These are phyloP conservation scores for Dioscorea zingiberensis DNA, from an alignment of 106 monocot genomes.

Conservation along the genomic window DNA sequence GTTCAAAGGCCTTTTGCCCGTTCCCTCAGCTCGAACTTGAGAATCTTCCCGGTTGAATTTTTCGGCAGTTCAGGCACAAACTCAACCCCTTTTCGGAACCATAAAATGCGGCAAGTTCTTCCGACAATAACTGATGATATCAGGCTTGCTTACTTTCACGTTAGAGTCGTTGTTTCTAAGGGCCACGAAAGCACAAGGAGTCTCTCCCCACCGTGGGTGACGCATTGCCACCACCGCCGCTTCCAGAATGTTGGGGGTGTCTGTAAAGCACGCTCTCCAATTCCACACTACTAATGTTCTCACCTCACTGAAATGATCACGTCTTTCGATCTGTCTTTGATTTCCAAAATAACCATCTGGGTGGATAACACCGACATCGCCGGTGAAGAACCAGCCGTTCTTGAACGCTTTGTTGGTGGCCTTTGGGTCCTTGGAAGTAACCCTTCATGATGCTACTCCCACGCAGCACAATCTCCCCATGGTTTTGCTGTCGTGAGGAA, in stretches of 20 bases:
- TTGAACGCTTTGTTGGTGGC: neutral
- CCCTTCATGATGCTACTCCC: neutral
- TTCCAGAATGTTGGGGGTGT: constrained; percentile 21
- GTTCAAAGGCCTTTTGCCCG: constrained; percentile 12
- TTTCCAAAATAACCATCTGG: constrained; percentile 28
- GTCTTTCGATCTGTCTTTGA: constrained; percentile 31
- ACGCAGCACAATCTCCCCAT: neutral
- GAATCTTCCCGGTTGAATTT: constrained; percentile 42
- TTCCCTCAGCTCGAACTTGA: constrained; percentile 48
- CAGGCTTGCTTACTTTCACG: constrained; percentile 10
- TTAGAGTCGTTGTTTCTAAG: constrained; percentile 3
- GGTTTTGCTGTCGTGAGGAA: neutral
- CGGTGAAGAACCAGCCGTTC: constrained; percentile 28
- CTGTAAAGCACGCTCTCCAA: constrained; percentile 30
- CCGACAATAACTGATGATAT: constrained; percentile 43
- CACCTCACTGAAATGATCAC: constrained; percentile 22
- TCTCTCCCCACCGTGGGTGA: constrained; percentile 33
- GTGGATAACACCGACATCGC: constrained; percentile 30
- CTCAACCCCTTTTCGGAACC: constrained; percentile 68
- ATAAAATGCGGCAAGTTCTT: constrained; percentile 40
- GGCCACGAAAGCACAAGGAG: constrained; percentile 18
- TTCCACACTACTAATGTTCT: constrained; percentile 48
- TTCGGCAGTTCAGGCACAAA: constrained; percentile 55
- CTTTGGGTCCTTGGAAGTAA: neutral
- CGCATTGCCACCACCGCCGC: constrained; percentile 25